These are phyloP conservation scores for Cercospora canescens DNA, from an alignment of 2,329 filamentous ascomycete species.

Conservation along the genomic window DNA sequence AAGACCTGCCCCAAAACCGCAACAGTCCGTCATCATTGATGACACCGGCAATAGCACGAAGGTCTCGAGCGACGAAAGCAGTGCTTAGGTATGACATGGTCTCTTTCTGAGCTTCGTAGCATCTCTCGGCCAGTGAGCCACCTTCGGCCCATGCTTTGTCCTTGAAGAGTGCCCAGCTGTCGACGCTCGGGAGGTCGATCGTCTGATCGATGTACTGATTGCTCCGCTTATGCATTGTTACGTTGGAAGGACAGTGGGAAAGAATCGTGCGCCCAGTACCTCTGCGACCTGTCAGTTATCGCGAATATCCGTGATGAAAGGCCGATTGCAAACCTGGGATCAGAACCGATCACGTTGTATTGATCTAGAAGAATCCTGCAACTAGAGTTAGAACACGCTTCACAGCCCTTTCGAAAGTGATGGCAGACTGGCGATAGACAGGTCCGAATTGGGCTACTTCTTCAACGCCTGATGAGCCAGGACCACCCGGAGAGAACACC, in stretches of 20 bases:
- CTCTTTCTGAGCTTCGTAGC: conserved; percentile 23
- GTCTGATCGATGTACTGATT: neutral
- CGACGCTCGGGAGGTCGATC: too few species aligned
- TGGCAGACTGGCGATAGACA: too few species aligned
- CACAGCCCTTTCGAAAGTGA: too few species aligned
- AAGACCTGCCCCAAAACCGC: conserved; percentile 47
- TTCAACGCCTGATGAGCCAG: too few species aligned
- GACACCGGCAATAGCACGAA: conserved; percentile 48
- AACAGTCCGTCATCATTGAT: conserved; percentile 44
- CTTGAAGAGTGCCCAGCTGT: neutral
- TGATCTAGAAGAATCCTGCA: neutral
- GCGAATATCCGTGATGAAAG: too few species aligned
- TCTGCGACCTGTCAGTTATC: too few species aligned
- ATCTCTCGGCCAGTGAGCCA: conserved; percentile 11
- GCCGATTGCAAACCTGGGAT: conserved; percentile 8
- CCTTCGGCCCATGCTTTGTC: conserved; percentile 20
- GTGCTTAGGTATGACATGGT: conserved; percentile 45
- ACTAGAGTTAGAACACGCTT: too few species aligned
- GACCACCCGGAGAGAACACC: too few species aligned
- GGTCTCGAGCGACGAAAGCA: conserved; percentile 47
- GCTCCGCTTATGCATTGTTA: neutral
- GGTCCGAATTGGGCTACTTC: too few species aligned
- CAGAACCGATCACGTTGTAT: conserved; percentile 22
- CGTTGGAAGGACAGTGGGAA: too few species aligned
- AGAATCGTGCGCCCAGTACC: too few species aligned